phyloP scores from a whole-genome alignment of 1,284 basidiomycete species.

The Stygiomarasmius scandens region DNA sequence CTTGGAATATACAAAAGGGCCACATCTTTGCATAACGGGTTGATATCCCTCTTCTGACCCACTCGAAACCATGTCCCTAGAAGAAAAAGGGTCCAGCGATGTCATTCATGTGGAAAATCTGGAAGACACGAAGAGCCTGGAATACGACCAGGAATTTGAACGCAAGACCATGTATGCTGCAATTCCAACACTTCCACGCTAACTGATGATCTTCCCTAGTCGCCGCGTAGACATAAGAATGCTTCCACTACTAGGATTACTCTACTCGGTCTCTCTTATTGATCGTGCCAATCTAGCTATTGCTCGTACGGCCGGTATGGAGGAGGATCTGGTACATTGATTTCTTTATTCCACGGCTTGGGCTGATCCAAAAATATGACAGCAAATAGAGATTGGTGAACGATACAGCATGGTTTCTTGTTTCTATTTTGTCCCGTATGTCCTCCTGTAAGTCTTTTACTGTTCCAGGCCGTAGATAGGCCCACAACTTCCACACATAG shows the following conservation, averaged over 20 bases:
- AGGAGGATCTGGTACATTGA: constrained; percentile 38
- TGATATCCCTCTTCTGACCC: not conserved
- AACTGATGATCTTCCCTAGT: constrained; percentile 23
- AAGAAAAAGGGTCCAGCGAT: not conserved
- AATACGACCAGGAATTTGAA: not conserved
- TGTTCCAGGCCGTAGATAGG: not conserved
- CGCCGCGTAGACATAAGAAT: constrained; percentile 44
- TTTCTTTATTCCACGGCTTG: not conserved
- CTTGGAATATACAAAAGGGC: not conserved
- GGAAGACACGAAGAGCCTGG: not conserved
- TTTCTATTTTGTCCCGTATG: constrained; percentile 41
- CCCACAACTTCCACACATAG: constrained; percentile 19
- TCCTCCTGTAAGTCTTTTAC: constrained; percentile 29
- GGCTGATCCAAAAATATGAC: not conserved
- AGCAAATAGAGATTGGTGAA: constrained; percentile 22
- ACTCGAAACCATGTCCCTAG: not conserved
- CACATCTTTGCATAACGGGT: not conserved
- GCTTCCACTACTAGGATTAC: constrained; percentile 40
- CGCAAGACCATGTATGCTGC: constrained; percentile 4
- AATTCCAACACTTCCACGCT: constrained; percentile 31
- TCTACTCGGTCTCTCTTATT: constrained; percentile 45
- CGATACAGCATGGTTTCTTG: constrained; percentile 40
- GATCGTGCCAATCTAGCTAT: constrained; percentile 47
- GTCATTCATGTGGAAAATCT: not conserved
- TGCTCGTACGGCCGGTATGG: constrained; percentile 47